A percentile compares a stretch with the other conserved stretches of the same genome.
phyloP scores from a whole-genome alignment of 805 yeast species.

The Ogataea parapolymorpha region DNA sequence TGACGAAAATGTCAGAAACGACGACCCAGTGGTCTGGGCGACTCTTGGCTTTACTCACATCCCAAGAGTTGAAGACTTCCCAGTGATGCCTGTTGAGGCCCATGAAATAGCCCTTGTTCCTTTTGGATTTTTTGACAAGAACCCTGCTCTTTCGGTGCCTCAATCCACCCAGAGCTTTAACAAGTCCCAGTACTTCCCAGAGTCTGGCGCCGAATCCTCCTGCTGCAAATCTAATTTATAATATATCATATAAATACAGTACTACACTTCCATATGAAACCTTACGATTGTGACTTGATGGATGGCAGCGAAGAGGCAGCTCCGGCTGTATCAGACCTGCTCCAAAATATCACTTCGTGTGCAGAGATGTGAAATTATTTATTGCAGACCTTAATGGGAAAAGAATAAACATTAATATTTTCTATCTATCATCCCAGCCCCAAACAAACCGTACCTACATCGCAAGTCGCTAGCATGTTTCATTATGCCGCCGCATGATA shows the following conservation, averaged over 20 bases:
- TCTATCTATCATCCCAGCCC: constrained; percentile 1
- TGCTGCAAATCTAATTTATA: constrained; percentile 35
- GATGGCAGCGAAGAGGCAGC: too few relatives aligned
- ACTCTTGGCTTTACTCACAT: constrained; percentile 79
- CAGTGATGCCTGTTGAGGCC: constrained; percentile 84
- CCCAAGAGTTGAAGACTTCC: constrained; percentile 84
- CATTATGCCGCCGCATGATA: constrained; percentile 21
- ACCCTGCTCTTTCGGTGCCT: constrained; percentile 78
- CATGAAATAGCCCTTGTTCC: constrained; percentile 67
- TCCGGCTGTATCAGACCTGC: too few relatives aligned
- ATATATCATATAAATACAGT: not conserved
- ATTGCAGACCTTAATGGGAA: constrained; percentile 4
- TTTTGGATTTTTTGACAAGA: constrained; percentile 68
- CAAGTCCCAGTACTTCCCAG: constrained; percentile 48
- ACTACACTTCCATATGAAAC: too few relatives aligned
- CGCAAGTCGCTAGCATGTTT: not conserved
- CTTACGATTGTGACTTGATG: too few relatives aligned
- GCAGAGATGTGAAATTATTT: not conserved
- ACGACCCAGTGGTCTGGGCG: constrained; percentile 77
- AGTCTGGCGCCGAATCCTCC: constrained; percentile 23
- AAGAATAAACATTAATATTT: constrained; percentile 4
- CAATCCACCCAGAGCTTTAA: constrained; percentile 65
- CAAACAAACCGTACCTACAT: not conserved
- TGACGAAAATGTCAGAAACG: constrained; percentile 64
- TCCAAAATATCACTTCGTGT: too few relatives aligned